Base-by-base conservation (phyloP, 306 rosid species). In the Mimosa pudica region DNA sequence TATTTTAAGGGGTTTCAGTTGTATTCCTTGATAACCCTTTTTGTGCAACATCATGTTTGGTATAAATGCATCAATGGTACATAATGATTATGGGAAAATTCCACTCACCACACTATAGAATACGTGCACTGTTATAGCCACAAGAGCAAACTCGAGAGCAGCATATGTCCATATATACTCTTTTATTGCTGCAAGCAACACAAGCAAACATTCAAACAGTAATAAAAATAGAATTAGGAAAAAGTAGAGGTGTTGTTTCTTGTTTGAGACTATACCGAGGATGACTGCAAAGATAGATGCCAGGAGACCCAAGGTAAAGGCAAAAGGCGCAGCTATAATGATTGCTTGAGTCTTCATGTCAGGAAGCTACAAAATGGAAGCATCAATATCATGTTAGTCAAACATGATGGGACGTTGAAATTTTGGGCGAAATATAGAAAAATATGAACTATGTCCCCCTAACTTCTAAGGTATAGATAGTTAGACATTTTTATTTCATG, bases 101-200 rank as follows among this genome's bases (percentile, higher is more conserved):
- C 33, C 44, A 85, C 97, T 92, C 55, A 92, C 98, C 89, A 87
- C 32, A 10, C 86, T 81, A 81, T 90, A 95, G 69, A 95, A 88
- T 38, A 95, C 79, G 84, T 95, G 97, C 55, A 95, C 90, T 47
- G 57, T 81, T 67, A 95, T 20, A 71, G 98, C 98, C 76, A 92
- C 92, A 63, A 95, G 94, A 65, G 96, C 98, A 83, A 95, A 92
- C 88, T 95, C 98, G 3, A 95, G 97, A 77, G 98, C 98, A 61
- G 98, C 97, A 72, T 91, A 95, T 36, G 98, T 95, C 98, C 98
- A 95, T 84, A 92, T 88, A 63, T 92, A 91, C 86, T 95, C 98
- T 86, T 83, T 95, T 46, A 95, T 95, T 57, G 98, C 98, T 95
- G 95, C 86, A 85, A 71, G 58, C 55, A 66, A 33, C 69, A 84